Percentiles rank a stretch among this genome's conserved stretches.
Conservation (phyloP, 352 stramenopile genomes). For the Phytophthora chlamydospora region DNA sequence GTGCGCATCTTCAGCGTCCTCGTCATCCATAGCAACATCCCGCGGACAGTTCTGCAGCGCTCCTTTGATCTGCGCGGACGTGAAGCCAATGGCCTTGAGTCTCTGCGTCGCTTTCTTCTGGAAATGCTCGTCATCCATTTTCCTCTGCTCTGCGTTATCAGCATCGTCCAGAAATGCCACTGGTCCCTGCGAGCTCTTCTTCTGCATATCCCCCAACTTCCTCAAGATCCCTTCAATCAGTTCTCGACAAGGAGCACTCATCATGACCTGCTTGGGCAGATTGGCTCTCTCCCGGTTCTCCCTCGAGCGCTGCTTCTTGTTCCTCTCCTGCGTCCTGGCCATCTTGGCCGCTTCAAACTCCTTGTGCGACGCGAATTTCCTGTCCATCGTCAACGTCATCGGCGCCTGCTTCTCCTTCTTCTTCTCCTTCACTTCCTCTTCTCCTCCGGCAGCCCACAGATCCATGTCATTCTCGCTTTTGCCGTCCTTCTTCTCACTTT, state of each 20-base stretch:
- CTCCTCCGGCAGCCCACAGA: not conserved
- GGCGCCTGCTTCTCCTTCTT: conserved; percentile 29
- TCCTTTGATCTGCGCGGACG: conserved; percentile 48
- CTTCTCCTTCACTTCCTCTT: conserved; percentile 27
- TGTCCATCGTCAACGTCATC: conserved; percentile 65
- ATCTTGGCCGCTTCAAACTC: conserved; percentile 72
- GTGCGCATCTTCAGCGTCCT: conserved; percentile 27
- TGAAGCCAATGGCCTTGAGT: conserved; percentile 68
- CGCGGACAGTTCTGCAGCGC: conserved; percentile 43
- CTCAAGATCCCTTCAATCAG: conserved; percentile 88
- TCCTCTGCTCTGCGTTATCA: conserved; percentile 9
- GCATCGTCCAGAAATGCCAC: not conserved
- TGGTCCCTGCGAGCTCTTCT: conserved; percentile 3
- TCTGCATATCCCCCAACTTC: conserved; percentile 41
- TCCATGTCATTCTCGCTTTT: conserved; percentile 6
- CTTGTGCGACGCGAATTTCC: conserved; percentile 77
- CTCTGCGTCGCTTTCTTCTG: conserved; percentile 29
- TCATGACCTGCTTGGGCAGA: conserved; percentile 88
- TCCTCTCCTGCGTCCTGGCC: conserved; percentile 59
- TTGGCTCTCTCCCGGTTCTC: conserved; percentile 94
- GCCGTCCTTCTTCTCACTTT: not conserved
- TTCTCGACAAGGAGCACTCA: conserved; percentile 86
- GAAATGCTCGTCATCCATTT: conserved; percentile 25
- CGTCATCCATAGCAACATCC: conserved; percentile 16
- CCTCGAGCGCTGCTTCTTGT: conserved; percentile 81